A percentile compares a stretch with the other conserved stretches of the same genome.
Evolutionary conservation across 345 rosid species (phyloP).

Genomic region (Populus ilicifolia): DNA sequence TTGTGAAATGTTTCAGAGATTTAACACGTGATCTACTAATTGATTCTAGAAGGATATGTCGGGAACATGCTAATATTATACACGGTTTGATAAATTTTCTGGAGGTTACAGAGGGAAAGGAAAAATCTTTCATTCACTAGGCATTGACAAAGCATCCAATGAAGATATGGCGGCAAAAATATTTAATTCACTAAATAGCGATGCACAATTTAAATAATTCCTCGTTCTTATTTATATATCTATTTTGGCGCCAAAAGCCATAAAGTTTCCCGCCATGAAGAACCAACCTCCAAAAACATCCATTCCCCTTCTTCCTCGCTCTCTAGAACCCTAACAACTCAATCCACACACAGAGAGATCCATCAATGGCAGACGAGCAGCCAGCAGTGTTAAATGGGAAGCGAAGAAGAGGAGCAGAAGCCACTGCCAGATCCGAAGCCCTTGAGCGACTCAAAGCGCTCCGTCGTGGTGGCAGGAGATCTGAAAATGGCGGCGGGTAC

Average conservation of each 20-base stretch:
- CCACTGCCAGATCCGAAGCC: conserved; percentile 51
- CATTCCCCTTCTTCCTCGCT: background rate
- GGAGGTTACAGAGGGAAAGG: no score
- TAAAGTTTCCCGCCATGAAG: conserved; percentile 16
- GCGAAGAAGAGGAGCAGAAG: conserved; percentile 50
- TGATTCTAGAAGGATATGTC: no score
- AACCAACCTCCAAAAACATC: background rate
- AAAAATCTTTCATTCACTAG: no score
- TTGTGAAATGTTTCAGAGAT: no score
- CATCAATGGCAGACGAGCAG: conserved; percentile 45
- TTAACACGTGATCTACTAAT: no score
- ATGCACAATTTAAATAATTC: no score
- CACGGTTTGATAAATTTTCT: no score
- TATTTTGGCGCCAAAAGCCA: conserved; percentile 14
- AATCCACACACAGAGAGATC: background rate
- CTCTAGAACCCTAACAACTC: background rate
- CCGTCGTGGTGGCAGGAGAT: conserved; percentile 67
- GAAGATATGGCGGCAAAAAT: no score
- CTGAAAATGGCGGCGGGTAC: conserved; percentile 50
- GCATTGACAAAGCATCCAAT: no score
- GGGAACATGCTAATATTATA: no score
- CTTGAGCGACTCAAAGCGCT: conserved; percentile 70
- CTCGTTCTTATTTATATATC: no score
- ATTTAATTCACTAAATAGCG: no score
- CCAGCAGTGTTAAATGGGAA: conserved; percentile 37